Evolutionary conservation across 371 early-diverging fungal species (phyloP), one percentile per base, ranked within the genome.

Genomic region (Phascolomyces articulosus): DNA sequence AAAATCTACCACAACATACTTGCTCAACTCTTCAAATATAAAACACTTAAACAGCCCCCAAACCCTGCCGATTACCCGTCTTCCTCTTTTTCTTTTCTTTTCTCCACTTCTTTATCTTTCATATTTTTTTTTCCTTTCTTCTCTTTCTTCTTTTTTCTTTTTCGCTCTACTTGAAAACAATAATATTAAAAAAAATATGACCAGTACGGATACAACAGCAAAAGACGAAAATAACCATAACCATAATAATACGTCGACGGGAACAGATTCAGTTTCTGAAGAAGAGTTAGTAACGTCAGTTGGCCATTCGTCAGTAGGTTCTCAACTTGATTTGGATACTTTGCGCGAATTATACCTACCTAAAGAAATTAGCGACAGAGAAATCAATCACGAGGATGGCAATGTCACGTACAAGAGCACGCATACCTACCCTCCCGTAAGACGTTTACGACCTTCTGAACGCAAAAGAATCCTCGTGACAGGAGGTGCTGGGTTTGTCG

Each of bases 401-500:
- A 85, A 85, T 0, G 63, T 89, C 13, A 69, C 84, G 2, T 87
- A 79, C 61, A 75, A 80, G 24, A 75, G 73, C 38, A 64, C 76
- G 9, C 75, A 74, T 48, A 60, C 83, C 0, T 87, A 78, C 38
- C 84, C 87, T 8, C 77, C 88, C 3, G 86, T 89, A 23, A 82
- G 79, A 56, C 79, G 79, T 20, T 64, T 87, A 27, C 65, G 71
- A 7, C 81, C 80, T 11, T 74, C 77, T 2, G 87, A 91, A 47
- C 82, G 87, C 60, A 90, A 90, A 69, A 85, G 93, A 16, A 91
- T 94, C 29, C 81, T 95, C 31, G 94, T 95, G 18, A 95, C 95
- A 2, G 96, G 96, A 6, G 96, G 96, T 9, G 94, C 96, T 18
- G 96, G 96, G 4, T 95, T 94, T 79, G 93, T 95, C 1, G 96